Evolutionary conservation across 192 early-diverging fungal species (phyloP).

Genomic region (Paraglomus occultum): DNA sequence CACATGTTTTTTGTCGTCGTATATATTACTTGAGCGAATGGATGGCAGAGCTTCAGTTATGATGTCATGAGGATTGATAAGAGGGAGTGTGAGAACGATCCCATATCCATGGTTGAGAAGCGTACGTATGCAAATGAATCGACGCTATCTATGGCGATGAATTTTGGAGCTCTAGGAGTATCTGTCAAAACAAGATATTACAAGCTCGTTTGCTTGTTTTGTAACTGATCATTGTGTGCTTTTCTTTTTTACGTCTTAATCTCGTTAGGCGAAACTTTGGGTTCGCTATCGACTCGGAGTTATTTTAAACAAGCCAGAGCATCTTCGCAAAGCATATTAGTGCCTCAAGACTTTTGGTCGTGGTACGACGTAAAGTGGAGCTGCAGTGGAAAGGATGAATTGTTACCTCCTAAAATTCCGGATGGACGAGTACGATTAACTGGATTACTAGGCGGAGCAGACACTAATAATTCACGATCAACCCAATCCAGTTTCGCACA

Average conservation of each 20-base stretch:
- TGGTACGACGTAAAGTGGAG: conserved; percentile 24
- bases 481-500: not conserved
- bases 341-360: not conserved
- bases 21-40: no score
- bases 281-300: not conserved
- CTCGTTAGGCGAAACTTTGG: not conserved
- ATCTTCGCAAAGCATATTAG: not conserved
- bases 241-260: not conserved
- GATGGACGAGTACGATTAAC: not conserved
- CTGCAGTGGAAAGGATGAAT: not conserved
- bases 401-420: not conserved
- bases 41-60: no score
- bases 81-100: no score
- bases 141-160: no score
- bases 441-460: conserved; percentile 29
- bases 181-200: not conserved
- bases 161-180: no score
- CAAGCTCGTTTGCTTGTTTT: not conserved
- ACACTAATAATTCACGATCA: not conserved
- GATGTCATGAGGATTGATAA: no score
- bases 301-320: not conserved
- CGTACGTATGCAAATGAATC: no score
- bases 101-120: no score
- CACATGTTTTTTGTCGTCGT: no score
- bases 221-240: not conserved